Percentiles rank a stretch among this genome's conserved stretches.
phyloP scores from a whole-genome alignment of 306 rosid species.

The Dalbergia oliveri region DNA sequence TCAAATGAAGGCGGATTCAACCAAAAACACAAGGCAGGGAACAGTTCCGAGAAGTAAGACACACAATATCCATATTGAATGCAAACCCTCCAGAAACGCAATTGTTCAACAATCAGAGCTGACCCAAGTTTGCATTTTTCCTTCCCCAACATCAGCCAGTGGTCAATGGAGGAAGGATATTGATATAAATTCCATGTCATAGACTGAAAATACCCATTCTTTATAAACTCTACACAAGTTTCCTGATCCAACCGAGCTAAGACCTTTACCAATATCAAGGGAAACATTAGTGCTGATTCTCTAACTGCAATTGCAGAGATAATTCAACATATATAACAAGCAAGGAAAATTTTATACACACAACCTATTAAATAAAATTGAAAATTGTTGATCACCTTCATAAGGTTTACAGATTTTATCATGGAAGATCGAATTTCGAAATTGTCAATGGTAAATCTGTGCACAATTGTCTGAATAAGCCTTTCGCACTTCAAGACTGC shows the following conservation, averaged over 20 bases:
- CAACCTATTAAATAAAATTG: conserved; percentile 34
- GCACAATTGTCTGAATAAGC: conserved; percentile 72
- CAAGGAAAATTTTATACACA: conserved; percentile 34
- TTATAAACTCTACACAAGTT: conserved; percentile 69
- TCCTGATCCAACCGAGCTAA: conserved; percentile 70
- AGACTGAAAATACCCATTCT: conserved; percentile 72
- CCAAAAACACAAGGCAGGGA: conserved; percentile 86
- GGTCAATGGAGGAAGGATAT: conserved; percentile 70
- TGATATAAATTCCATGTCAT: conserved; percentile 84
- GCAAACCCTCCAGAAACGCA: conserved; percentile 94
- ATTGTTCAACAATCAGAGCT: conserved; percentile 83
- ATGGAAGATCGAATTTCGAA: conserved; percentile 67
- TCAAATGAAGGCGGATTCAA: conserved; percentile 76
- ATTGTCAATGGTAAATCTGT: conserved; percentile 66
- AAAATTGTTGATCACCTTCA: conserved; percentile 65
- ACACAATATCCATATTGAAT: conserved; percentile 85
- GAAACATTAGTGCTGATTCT: conserved; percentile 47
- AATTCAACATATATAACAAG: conserved; percentile 14
- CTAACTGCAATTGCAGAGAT: conserved; percentile 32
- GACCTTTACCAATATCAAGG: conserved; percentile 65
- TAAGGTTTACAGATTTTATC: conserved; percentile 81
- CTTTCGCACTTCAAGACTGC: conserved; percentile 80
- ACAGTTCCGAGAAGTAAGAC: conserved; percentile 75
- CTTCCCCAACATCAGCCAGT: conserved; percentile 78
- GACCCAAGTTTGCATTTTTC: conserved; percentile 79